Evolutionary conservation across 1,284 basidiomycete genomes (phyloP).

Genomic region (Apiotrichum brassicae): DNA sequence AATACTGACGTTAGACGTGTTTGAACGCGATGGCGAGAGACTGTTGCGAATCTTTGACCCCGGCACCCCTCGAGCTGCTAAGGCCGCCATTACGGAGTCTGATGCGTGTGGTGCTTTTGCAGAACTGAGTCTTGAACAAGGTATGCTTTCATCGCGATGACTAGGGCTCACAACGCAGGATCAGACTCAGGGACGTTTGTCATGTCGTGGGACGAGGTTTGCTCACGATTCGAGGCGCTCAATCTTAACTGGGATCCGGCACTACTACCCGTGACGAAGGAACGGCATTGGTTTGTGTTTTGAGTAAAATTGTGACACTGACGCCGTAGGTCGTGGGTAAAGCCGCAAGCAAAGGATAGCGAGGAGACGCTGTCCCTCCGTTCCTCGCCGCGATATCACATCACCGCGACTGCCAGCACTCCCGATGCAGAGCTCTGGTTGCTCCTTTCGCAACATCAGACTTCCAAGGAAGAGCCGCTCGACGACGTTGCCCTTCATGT

Average conservation of each 20-base stretch:
- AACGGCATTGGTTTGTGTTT: conserved; percentile 61
- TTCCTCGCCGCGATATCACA: conserved; percentile 21
- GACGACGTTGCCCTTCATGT: conserved; percentile 68
- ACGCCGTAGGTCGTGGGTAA: conserved; percentile 55
- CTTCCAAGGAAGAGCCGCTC: conserved; percentile 53
- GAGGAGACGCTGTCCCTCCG: background rate
- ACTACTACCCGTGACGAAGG: conserved; percentile 53
- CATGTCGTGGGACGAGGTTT: conserved; percentile 64
- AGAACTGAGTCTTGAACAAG: no score
- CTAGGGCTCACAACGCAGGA: background rate
- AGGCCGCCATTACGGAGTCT: no score
- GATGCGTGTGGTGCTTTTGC: no score
- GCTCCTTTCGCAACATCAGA: conserved; percentile 69
- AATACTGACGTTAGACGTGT: conserved; percentile 47
- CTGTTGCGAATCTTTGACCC: conserved; percentile 38
- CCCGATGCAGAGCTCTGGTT: conserved; percentile 59
- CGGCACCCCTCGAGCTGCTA: conserved; percentile 12
- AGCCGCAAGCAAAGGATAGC: conserved; percentile 14
- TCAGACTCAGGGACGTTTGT: conserved; percentile 17
- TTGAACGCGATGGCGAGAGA: conserved; percentile 17
- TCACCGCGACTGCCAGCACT: conserved; percentile 15
- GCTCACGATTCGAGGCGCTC: conserved; percentile 69
- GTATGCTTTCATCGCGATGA: no score
- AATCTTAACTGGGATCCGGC: conserved; percentile 83
- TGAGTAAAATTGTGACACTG: no score